These are phyloP conservation scores for Fusarium brevicatenulatum DNA, from an alignment of 2,329 filamentous ascomycete species.

Conservation along the genomic window DNA sequence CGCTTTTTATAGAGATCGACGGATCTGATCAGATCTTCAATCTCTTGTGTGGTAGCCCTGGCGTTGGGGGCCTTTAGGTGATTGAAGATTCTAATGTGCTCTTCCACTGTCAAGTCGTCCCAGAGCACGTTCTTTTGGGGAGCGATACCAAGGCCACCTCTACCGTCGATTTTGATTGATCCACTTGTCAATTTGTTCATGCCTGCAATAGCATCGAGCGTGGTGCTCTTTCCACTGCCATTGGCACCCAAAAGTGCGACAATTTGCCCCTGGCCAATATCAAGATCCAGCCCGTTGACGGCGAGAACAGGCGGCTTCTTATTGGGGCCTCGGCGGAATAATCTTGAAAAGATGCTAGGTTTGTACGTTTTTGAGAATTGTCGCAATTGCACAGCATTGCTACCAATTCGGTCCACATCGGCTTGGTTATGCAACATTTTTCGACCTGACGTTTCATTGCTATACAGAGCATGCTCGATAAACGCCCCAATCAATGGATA, in stretches of 20 bases:
- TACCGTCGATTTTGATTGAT: conserved; percentile 79
- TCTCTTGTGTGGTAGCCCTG: conserved; percentile 66
- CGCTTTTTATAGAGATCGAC: conserved; percentile 82
- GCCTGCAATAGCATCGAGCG: conserved; percentile 86
- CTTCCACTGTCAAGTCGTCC: conserved; percentile 86
- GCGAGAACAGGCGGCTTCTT: conserved; percentile 75
- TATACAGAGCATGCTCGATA: conserved; percentile 79
- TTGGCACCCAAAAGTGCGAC: conserved; percentile 89
- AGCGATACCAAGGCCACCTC: conserved; percentile 84
- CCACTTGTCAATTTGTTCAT: conserved; percentile 81
- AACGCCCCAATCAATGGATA: conserved; percentile 81
- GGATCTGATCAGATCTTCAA: conserved; percentile 70
- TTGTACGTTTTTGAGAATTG: conserved; percentile 82
- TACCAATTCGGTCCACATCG: conserved; percentile 41
- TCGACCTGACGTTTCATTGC: conserved; percentile 73
- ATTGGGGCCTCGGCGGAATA: conserved; percentile 57
- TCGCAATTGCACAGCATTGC: conserved; percentile 73
- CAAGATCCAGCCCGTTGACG: conserved; percentile 77
- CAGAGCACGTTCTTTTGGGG: conserved; percentile 96
- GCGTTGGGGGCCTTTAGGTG: conserved; percentile 74
- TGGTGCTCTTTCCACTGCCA: conserved; percentile 90
- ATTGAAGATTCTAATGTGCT: conserved; percentile 88
- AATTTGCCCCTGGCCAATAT: conserved; percentile 81
- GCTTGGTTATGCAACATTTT: conserved; percentile 56
- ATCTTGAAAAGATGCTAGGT: conserved; percentile 69